Percentiles rank a stretch among this genome's conserved stretches.
Conservation (phyloP, 495 filamentous ascomycete species). For the Penicillium subrubescens region DNA sequence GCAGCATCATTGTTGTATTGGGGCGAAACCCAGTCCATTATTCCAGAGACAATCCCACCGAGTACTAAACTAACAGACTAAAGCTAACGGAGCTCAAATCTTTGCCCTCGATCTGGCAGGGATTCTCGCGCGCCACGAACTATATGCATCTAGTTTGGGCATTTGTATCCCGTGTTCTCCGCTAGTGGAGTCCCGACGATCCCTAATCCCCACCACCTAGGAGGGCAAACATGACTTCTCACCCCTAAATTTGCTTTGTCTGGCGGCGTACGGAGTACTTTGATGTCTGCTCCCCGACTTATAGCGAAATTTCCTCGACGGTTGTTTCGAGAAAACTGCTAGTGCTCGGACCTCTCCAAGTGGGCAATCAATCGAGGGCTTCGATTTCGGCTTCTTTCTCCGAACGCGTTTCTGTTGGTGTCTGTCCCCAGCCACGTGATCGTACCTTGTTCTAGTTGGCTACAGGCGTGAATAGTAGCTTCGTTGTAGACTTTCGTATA, state of each 20-base stretch:
- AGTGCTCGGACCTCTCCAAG: neutral
- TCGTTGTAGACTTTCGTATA: neutral
- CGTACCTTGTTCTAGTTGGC: neutral
- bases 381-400: neutral
- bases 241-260: neutral
- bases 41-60: too few species aligned
- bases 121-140: neutral
- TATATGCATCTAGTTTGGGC: neutral
- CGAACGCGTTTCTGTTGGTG: neutral
- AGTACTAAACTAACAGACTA: neutral
- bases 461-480: neutral
- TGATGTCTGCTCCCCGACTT: neutral
- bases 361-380: neutral
- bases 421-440: neutral
- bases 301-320: neutral
- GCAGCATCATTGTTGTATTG: neutral
- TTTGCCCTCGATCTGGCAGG: neutral
- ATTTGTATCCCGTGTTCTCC: conserved; percentile 9
- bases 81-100: neutral
- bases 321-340: neutral
- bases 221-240: neutral
- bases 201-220: neutral
- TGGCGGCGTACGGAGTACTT: neutral
- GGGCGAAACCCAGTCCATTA: too few species aligned
- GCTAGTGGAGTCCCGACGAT: neutral